Conservation (phyloP, 805 yeast genomes). For the Pichia nakasei region DNA sequence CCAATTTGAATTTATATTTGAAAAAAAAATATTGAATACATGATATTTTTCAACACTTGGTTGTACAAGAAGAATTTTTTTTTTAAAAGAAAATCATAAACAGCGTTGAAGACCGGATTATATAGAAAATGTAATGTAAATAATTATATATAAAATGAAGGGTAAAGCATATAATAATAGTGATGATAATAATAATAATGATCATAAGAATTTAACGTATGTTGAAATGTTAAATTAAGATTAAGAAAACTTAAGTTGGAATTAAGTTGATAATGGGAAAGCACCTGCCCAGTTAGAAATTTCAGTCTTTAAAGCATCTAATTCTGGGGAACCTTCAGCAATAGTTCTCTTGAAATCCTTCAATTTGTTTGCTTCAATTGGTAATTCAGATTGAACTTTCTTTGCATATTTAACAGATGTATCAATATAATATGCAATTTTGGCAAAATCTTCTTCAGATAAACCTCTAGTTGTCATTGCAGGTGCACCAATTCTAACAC, state of each 20-base stretch:
- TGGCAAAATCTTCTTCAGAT: conserved; percentile 75
- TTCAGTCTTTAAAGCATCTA: conserved; percentile 63
- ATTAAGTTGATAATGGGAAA: conserved; percentile 57
- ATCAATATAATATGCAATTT: conserved; percentile 75
- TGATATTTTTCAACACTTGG: conserved; percentile 1
- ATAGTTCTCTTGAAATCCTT: conserved; percentile 90
- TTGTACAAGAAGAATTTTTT: too few species aligned
- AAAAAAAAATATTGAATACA: too few species aligned
- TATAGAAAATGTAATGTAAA: too few species aligned
- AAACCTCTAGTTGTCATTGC: conserved; percentile 98
- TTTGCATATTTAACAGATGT: conserved; percentile 68
- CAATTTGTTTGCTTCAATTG: conserved; percentile 88
- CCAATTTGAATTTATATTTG: too few species aligned
- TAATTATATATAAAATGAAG: too few species aligned
- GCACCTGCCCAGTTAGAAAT: conserved; percentile 87
- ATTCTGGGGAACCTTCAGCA: conserved; percentile 60
- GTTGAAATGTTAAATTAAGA: too few species aligned
- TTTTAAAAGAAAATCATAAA: too few species aligned
- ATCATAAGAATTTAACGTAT: too few species aligned
- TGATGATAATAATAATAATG: too few species aligned
- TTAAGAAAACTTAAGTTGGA: too few species aligned
- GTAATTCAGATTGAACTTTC: conserved; percentile 67
- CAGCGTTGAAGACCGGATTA: too few species aligned
- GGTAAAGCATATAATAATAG: too few species aligned
- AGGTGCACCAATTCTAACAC: conserved; percentile 96